Conservation (phyloP, 164 flowering plant genomes). For the Houttuynia cordata region DNA sequence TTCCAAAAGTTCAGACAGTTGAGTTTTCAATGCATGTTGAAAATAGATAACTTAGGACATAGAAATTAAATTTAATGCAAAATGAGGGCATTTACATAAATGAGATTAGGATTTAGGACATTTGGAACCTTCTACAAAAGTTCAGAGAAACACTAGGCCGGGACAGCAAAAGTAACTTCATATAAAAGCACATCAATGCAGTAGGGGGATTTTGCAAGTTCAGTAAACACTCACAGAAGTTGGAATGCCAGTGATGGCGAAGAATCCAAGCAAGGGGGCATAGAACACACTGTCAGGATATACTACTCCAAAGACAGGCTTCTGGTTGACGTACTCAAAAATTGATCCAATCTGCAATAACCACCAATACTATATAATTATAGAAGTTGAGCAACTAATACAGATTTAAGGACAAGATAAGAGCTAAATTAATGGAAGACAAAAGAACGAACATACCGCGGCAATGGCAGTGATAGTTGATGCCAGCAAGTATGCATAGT, state of each 20-base stretch:
- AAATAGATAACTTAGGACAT: background rate
- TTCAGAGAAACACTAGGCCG: no score
- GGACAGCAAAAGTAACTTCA: background rate
- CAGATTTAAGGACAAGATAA: background rate
- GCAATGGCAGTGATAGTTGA: conserved; percentile 88
- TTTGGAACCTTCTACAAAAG: no score
- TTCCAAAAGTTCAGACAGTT: background rate
- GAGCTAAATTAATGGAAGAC: background rate
- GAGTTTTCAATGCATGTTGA: background rate
- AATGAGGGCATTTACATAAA: no score
- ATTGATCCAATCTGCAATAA: conserved; percentile 72
- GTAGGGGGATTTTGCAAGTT: background rate
- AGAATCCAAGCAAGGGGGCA: conserved; percentile 88
- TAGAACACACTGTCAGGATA: conserved; percentile 74
- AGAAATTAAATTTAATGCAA: no score
- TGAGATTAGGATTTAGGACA: no score
- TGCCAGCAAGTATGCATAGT: conserved; percentile 65
- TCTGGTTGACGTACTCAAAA: conserved; percentile 83
- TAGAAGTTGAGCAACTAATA: no score
- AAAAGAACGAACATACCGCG: conserved; percentile 34
- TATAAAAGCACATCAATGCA: background rate
- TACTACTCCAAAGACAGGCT: conserved; percentile 82
- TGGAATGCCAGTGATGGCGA: conserved; percentile 83
- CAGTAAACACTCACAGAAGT: conserved; percentile 51
- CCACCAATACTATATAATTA: no score